phyloP scores from a whole-genome alignment of 345 rosid species.

The Abelmoschus esculentus region DNA sequence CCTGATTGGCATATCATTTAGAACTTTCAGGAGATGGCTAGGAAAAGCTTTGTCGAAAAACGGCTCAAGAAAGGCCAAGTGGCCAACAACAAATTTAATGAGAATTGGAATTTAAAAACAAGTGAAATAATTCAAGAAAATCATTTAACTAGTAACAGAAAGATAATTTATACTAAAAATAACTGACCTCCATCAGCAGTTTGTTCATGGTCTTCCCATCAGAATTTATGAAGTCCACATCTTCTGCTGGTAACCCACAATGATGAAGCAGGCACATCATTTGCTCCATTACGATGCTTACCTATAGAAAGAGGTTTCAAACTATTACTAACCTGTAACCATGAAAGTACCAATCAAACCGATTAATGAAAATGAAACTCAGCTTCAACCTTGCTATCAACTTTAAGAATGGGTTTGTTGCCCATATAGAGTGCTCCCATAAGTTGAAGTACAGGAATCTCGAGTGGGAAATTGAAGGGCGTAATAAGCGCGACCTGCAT shows the following conservation, averaged over 20 bases:
- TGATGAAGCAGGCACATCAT: constrained; percentile 83
- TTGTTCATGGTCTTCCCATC: constrained; percentile 95
- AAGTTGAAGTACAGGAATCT: constrained; percentile 93
- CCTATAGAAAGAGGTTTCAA: constrained; percentile 34
- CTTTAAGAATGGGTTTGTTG: constrained; percentile 89
- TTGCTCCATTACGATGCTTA: constrained; percentile 95
- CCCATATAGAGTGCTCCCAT: constrained; percentile 99
- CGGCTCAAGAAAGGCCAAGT: neutral
- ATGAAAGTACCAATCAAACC: neutral
- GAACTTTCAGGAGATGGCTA: neutral
- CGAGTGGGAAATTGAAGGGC: constrained; percentile 94
- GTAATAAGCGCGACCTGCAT: constrained; percentile 87
- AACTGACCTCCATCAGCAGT: constrained; percentile 72
- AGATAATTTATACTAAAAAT: neutral
- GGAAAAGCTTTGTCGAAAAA: neutral
- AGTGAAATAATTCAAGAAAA: neutral
- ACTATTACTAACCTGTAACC: neutral
- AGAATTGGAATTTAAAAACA: neutral
- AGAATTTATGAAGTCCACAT: constrained; percentile 87
- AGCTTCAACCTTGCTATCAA: constrained; percentile 77
- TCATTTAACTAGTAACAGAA: neutral
- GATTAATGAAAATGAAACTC: neutral
- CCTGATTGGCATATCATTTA: neutral
- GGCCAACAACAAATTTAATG: neutral
- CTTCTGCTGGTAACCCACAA: constrained; percentile 89